Conservation (phyloP, 306 rosid species). For the Macrotyloma uniflorum region DNA sequence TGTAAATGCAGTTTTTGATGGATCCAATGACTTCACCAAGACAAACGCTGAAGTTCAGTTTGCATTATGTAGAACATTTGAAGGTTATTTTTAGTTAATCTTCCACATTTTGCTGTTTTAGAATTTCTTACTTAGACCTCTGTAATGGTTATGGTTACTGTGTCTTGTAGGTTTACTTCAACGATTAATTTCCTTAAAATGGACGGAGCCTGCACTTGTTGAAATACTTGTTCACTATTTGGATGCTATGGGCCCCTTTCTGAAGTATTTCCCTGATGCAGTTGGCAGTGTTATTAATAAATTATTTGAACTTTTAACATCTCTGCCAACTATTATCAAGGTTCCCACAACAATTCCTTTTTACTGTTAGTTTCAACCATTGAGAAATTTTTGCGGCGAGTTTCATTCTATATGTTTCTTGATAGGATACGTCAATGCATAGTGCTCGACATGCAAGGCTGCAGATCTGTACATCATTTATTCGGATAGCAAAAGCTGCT, state of each 20-base stretch:
- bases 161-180: constrained; percentile 79
- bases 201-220: constrained; percentile 90
- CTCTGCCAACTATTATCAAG: constrained; percentile 76
- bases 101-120: constrained; percentile 28
- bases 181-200: constrained; percentile 79
- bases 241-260: constrained; percentile 88
- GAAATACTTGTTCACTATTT: constrained; percentile 88
- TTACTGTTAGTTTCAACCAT: constrained; percentile 28
- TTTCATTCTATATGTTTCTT: constrained; percentile 43
- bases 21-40: constrained; percentile 59
- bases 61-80: constrained; percentile 67
- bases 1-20: constrained; percentile 74
- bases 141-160: constrained; percentile 28
- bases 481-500: constrained; percentile 92
- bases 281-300: constrained; percentile 88
- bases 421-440: constrained; percentile 74
- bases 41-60: constrained; percentile 73
- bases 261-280: constrained; percentile 90
- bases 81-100: constrained; percentile 62
- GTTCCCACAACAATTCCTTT: constrained; percentile 46
- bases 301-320: constrained; percentile 88
- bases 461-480: constrained; percentile 92
- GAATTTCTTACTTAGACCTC: constrained; percentile 25
- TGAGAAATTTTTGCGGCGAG: constrained; percentile 30
- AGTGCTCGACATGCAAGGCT: constrained; percentile 90